phyloP scores from a whole-genome alignment of 2,329 filamentous ascomycete species.

The Aureobasidium sp. region DNA sequence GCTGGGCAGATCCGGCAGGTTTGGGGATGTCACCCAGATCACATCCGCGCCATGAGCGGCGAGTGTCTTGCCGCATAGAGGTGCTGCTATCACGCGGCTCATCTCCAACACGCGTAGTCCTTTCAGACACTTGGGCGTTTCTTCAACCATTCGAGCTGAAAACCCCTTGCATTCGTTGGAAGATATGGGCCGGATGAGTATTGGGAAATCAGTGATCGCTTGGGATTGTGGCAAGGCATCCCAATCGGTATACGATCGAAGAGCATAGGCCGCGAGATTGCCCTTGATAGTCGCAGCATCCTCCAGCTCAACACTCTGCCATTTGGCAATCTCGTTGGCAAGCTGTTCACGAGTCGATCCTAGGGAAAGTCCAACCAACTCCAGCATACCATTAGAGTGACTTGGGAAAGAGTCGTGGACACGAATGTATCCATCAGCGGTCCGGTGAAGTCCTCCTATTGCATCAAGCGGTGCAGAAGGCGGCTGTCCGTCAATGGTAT shows the following conservation, averaged over 20 bases:
- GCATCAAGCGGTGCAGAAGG: neutral
- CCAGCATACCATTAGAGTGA: neutral
- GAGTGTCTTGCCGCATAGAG: conserved; percentile 22
- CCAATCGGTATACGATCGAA: neutral
- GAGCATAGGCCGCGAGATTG: neutral
- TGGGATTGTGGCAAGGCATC: neutral
- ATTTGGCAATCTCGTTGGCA: neutral
- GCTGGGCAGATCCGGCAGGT: conserved; percentile 19
- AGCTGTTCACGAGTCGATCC: neutral
- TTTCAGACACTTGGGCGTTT: neutral
- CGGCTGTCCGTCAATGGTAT: neutral
- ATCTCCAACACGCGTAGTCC: conserved; percentile 15
- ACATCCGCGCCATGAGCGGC: conserved; percentile 25
- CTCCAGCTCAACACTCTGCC: neutral
- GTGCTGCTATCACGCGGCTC: conserved; percentile 23
- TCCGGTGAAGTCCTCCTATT: neutral
- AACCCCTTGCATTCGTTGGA: neutral
- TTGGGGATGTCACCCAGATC: conserved; percentile 23
- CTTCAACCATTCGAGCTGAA: neutral
- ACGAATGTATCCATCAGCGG: neutral
- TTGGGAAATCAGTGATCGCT: neutral
- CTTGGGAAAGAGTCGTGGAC: neutral
- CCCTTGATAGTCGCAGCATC: neutral
- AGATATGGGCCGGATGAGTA: neutral
- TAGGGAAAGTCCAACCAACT: neutral